Conservation (phyloP, 164 flowering plant genomes). For the Taxillus chinensis region DNA sequence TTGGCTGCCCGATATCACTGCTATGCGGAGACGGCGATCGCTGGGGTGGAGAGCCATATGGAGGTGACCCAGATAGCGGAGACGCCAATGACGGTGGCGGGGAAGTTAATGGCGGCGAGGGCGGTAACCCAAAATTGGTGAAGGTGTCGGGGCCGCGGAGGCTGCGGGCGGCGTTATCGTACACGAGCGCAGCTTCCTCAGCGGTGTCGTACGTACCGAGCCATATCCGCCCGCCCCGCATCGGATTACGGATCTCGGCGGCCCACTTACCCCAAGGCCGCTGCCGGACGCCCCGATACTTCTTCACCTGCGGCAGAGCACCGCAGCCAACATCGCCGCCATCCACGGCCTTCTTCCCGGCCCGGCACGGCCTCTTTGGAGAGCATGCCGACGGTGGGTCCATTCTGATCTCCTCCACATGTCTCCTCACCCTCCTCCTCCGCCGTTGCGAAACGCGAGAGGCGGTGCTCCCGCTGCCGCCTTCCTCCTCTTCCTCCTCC, state of each 20-base stretch:
- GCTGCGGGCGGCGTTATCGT: constrained; percentile 78
- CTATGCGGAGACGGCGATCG: too few relatives aligned
- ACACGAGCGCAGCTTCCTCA: constrained; percentile 82
- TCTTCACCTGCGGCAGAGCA: constrained; percentile 13
- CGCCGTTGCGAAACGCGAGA: constrained; percentile 22
- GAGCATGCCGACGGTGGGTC: constrained; percentile 10
- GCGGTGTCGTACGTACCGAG: constrained; percentile 83
- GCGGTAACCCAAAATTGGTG: constrained; percentile 46
- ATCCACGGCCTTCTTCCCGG: neutral
- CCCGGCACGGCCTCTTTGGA: constrained; percentile 8
- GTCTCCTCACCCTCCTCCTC: constrained; percentile 22
- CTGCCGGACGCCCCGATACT: constrained; percentile 75
- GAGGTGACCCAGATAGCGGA: too few relatives aligned
- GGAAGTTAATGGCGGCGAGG: constrained; percentile 8
- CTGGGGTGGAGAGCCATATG: too few relatives aligned
- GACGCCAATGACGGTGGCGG: constrained; percentile 20
- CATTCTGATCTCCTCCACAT: constrained; percentile 38
- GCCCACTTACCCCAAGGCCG: constrained; percentile 99
- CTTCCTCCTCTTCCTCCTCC: too few relatives aligned
- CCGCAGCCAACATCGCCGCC: constrained; percentile 1
- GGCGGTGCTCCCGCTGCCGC: constrained; percentile 42
- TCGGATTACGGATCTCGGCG: constrained; percentile 87
- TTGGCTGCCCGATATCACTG: too few relatives aligned
- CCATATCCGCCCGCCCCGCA: constrained; percentile 58
- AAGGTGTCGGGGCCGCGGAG: constrained; percentile 75